Evolutionary conservation across 23 red algal species (phyloP), one percentile per base, ranked within the genome.

Genomic region (Chondrus crispus): DNA sequence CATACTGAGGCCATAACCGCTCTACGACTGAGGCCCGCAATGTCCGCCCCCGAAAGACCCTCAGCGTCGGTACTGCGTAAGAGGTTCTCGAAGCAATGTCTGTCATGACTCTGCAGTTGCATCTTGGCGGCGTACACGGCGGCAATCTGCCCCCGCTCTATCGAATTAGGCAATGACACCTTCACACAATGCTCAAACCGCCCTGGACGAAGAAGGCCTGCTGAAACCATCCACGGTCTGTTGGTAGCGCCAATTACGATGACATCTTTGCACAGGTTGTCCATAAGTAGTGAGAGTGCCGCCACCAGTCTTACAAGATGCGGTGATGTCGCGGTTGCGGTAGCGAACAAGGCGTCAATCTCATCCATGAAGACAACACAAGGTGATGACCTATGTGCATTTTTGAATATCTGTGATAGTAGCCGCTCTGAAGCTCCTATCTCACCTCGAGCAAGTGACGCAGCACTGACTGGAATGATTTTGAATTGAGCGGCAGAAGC

Each of bases 201-300:
- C n/a, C 97, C 97, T 16, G 97, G 94, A n/a, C 97, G 90, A 48
- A 99, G 47, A 48, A 99, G 89, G 5, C 93, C 90, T 29, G 85
- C 77, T 32, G 93, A 89, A 20, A 99, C 70, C 58, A 92, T 92
- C 86, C 95, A 95, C 2, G 92, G 87, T 7, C 91, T 83, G 77
- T 99, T 99, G 28, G 97, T 99, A 52, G 86, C 72, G 78, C 93
- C 95, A 43, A 99, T 91, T 7, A 99, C 94, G 54, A 92, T 95
- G 12, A 99, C 93, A 66, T 93, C 93, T 20, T 91, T 77, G 71
- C 93, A 75, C 18, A 90, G 91, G 18, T 95, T 82, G 46, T 96
- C 88, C 37, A 99, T 49, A 46, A 94, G 63, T 80, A 93, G 82
- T 30, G 91, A 94, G 29, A 95, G 93, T 48, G 93, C 94, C 38